Evolutionary conservation across 768 basidiomycete species (phyloP), one percentile per base, ranked within the genome.

Genomic region (Leccinum barrowsii): DNA sequence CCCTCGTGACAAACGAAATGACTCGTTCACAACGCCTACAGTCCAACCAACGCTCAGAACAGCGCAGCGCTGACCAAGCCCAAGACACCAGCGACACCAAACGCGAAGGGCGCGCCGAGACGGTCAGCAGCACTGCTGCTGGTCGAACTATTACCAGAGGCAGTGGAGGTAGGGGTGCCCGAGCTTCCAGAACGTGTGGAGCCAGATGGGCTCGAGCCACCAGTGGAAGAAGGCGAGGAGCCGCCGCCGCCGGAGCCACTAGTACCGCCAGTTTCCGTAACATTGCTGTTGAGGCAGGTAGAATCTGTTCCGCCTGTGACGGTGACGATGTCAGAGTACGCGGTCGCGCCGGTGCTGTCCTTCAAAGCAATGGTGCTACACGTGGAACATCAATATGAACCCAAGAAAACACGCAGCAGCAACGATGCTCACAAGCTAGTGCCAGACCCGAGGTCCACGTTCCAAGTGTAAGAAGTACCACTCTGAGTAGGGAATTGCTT

Each of bases 341-440:
- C 82, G 8, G 64, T 68, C 1, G 67, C 15, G 15, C 89, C 89
- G 13, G 82, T 81, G 65, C 70, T 72, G 60, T 90, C 89, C 73
- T 84, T 86, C 61, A 87, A 58, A 12, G 66, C 66, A 34, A 82
- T 63, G n/a, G 81, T 80, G 63, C 88, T 90, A 52, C 12, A 61
- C 3, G 13, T 4, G 19, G 30, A 24, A 7, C 24, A 34, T 66
- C 8, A 59, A 51, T 11, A 35, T 8, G 19, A 0, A 13, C n/a
- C 11, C 15, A 1, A 1, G 34, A 2, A 5, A 15, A 15, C 40
- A 1, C 15, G 2, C 2, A 24, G 42, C 2, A 47, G 3, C 46
- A 24, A 24, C 21, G 22, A 47, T 21, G 22, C 22, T 24, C 12
- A 89, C 87, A 87, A 75, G 32, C 63, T 58, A 15, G 78, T 79